Evolutionary conservation across 306 rosid species (phyloP).

Genomic region (Quercus ilex): DNA sequence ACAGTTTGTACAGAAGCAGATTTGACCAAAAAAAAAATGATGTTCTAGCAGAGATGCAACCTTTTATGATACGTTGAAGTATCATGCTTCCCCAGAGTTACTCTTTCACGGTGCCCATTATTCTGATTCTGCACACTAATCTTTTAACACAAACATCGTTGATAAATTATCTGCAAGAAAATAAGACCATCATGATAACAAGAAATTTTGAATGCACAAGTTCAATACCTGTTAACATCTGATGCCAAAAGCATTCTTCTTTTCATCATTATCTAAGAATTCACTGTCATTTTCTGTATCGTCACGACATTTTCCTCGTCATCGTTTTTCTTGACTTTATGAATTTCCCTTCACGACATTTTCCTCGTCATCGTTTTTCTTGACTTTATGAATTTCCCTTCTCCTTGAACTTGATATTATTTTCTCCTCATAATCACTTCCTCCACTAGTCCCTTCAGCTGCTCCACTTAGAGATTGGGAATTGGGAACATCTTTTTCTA

Average conservation of each 20-base stretch:
- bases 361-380: constrained; percentile 31
- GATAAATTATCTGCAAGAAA: constrained; percentile 9
- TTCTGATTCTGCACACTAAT: constrained; percentile 33
- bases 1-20: not conserved
- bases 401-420: constrained; percentile 13
- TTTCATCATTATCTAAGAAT: constrained; percentile 39
- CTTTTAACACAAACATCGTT: not conserved
- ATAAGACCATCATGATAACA: not conserved
- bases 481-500: not conserved
- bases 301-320: constrained; percentile 39
- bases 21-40: not conserved
- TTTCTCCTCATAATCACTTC: constrained; percentile 30
- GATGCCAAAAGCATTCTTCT: constrained; percentile 47
- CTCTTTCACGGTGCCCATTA: constrained; percentile 13
- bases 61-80: constrained; percentile 41
- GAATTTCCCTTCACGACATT: constrained; percentile 14
- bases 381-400: not conserved
- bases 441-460: constrained; percentile 21
- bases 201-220: not conserved
- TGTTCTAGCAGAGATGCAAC: constrained; percentile 31
- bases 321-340: not conserved
- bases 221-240: too few species aligned
- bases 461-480: not conserved
- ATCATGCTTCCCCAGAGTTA: constrained; percentile 41
- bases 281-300: constrained; percentile 41